Percentiles rank a stretch among this genome's conserved stretches.
Evolutionary conservation across 2,329 filamentous ascomycete genomes (phyloP).

Genomic region (Periconia digitata): DNA sequence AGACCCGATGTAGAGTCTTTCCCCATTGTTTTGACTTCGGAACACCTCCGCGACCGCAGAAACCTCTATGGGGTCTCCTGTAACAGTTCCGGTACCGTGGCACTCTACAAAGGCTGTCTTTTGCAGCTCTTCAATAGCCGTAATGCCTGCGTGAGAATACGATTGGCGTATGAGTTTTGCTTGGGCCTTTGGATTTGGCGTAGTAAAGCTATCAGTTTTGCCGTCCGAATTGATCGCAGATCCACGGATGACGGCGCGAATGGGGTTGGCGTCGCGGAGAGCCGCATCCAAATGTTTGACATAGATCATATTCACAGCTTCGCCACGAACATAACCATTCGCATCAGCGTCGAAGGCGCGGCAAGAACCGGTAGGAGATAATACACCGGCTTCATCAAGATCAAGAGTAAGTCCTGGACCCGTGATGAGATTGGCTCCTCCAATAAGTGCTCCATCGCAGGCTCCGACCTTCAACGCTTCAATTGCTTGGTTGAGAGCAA

Average conservation of each 20-base stretch:
- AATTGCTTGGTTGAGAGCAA: constrained; percentile 24
- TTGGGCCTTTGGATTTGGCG: constrained; percentile 56
- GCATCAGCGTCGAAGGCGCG: constrained; percentile 17
- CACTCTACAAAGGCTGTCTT: constrained; percentile 36
- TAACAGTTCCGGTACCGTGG: constrained; percentile 53
- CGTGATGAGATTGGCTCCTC: constrained; percentile 22
- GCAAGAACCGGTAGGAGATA: constrained; percentile 16
- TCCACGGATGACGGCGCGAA: constrained; percentile 44
- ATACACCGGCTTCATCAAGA: constrained; percentile 13
- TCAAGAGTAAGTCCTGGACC: constrained; percentile 11
- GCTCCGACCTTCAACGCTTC: constrained; percentile 10
- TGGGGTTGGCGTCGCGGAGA: constrained; percentile 56
- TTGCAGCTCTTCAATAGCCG: neutral
- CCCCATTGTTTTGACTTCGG: neutral
- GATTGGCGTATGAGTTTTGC: constrained; percentile 15
- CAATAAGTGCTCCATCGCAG: constrained; percentile 17
- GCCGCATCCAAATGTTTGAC: constrained; percentile 61
- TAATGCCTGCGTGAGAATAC: constrained; percentile 8
- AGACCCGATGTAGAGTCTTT: constrained; percentile 15
- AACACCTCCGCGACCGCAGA: constrained; percentile 17
- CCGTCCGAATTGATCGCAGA: constrained; percentile 36
- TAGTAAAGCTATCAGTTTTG: constrained; percentile 28
- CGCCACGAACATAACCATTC: constrained; percentile 21
- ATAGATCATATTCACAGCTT: constrained; percentile 49
- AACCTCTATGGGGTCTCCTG: constrained; percentile 42